Evolutionary conservation across 768 basidiomycete species (phyloP).

Genomic region (Albatrellus ellisii): DNA sequence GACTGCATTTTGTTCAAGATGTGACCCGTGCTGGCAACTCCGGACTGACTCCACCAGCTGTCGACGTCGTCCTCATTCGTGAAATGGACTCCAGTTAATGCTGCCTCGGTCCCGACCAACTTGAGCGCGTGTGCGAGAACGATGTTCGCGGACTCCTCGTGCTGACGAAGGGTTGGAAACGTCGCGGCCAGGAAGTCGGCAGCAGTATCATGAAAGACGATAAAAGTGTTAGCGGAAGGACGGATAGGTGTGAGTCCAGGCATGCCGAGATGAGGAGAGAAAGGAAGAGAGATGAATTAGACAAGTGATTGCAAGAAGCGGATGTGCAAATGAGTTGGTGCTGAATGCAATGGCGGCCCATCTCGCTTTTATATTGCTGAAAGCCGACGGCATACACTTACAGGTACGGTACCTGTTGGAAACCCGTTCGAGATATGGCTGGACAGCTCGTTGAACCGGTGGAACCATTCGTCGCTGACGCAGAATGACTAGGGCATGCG

Average conservation of each 20-base stretch:
- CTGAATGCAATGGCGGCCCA: no score
- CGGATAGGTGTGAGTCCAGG: constrained; percentile 20
- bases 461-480: no score
- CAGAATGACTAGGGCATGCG: no score
- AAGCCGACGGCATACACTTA: no score
- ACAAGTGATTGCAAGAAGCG: not conserved
- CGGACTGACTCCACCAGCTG: constrained; percentile 14
- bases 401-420: no score
- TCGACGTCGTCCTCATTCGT: constrained; percentile 22
- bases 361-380: no score
- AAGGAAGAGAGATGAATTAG: not conserved
- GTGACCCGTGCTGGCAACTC: constrained; percentile 11
- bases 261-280: no score
- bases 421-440: no score
- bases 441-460: no score
- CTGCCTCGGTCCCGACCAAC: constrained; percentile 24
- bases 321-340: not conserved
- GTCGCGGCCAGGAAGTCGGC: constrained; percentile 28
- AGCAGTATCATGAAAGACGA: constrained; percentile 28
- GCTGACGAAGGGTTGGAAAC: constrained; percentile 27
- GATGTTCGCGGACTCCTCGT: constrained; percentile 39
- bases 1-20: not conserved
- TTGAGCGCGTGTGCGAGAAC: constrained; percentile 39
- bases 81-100: constrained; percentile 25
- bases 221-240: constrained; percentile 13